Evolutionary conservation across 768 basidiomycete genomes (phyloP), one percentile per base, ranked within the genome.

Genomic region (Xerocomus potaroensis): DNA sequence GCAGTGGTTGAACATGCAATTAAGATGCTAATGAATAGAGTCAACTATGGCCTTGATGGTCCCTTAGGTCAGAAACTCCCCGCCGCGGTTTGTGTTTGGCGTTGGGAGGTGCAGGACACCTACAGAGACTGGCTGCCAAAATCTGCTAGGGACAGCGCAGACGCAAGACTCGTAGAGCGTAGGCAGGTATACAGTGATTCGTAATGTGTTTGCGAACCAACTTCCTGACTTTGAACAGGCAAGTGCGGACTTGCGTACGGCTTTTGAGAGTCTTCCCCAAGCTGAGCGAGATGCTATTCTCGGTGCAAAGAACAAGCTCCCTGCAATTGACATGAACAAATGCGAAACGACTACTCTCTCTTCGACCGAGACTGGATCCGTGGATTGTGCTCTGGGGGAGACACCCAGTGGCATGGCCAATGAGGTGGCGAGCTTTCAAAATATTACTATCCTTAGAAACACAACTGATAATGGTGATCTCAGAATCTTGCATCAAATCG

Each of bases 21-120:
- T 41, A 81, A 77, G 59, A 56, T 69, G 3, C 62, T 85, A 10
- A 78, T 89, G 46, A 70, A 63, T 23, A 82, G 92, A 14, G 78
- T 75, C 22, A 93, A 95, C 63, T 94, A 94, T 58, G 92, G 92
- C 1, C 65, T 93, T 5, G 81, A 88, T 43, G 53, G 31, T 19
- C 66, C 69, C 2, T 58, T 68, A 15, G 77, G 77, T 29, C 69
- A 69, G 43, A 87, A 77, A 60, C 58, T 71, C 18, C 82, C 84
- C 12, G 78, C 83, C 7, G 69, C 77, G n/a, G 66, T 88, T 27
- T 83, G 78, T 51, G 69, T 86, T 18, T 94, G 89, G 90, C 73
- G 87, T 42, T 95, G 91, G 92, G 92, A 95, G 62, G 82, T 87
- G 10, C 80, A 78, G 56, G 73, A 78, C 3, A 55, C 73, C 16